These are phyloP conservation scores for Clohesyomyces aquaticus DNA, from an alignment of 495 filamentous ascomycete species.

Conservation along the genomic window DNA sequence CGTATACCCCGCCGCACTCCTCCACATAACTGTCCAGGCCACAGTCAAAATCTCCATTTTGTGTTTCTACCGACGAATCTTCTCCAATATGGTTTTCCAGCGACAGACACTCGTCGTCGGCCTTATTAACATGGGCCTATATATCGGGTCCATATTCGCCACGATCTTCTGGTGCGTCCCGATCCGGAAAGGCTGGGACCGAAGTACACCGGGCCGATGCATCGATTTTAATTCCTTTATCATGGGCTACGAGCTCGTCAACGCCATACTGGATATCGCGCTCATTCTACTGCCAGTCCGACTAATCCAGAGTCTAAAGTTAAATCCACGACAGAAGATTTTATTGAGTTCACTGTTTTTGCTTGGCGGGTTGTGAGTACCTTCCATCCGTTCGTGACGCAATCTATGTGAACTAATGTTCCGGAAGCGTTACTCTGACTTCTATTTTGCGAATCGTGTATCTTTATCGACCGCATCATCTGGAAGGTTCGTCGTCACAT, in stretches of 20 bases:
- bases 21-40: not conserved
- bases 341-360: conserved; percentile 2
- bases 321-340: not conserved
- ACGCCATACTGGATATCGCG: not conserved
- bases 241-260: conserved; percentile 4
- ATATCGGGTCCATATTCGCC: not conserved
- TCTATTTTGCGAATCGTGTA: not conserved
- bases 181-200: not conserved
- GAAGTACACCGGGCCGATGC: not conserved
- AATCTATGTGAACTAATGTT: no score
- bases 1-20: not conserved
- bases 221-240: not conserved
- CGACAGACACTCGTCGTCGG: not conserved
- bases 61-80: conserved; percentile 6
- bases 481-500: no score
- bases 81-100: not conserved
- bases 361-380: conserved; percentile 8
- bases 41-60: conserved; percentile 4
- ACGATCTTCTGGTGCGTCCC: conserved; percentile 1
- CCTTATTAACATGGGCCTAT: not conserved
- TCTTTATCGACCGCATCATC: not conserved
- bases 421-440: no score
- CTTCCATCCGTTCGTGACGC: no score
- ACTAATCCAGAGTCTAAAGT: not conserved
- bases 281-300: conserved; percentile 2